A percentile compares a stretch with the other conserved stretches of the same genome.
Conservation (phyloP, 2,329 filamentous ascomycete species). For the Atkinsonella texensis region DNA sequence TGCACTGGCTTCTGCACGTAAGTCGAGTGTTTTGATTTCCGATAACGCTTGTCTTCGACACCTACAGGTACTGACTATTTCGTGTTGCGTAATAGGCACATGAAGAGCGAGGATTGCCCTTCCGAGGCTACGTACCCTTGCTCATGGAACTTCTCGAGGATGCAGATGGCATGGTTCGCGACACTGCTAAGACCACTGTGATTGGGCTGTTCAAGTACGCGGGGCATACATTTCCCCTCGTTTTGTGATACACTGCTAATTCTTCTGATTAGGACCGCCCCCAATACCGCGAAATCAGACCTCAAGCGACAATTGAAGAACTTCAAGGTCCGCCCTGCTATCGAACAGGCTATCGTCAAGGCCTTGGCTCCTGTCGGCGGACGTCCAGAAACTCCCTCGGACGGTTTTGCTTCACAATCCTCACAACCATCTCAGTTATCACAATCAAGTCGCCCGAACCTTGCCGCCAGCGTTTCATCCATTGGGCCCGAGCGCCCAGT, state of each 20-base stretch:
- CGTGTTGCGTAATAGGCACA: conserved; percentile 49
- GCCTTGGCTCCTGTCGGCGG: conserved; percentile 48
- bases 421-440: conserved; percentile 1
- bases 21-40: not conserved
- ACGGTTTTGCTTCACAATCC: conserved; percentile 21
- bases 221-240: not conserved
- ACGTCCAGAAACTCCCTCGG: conserved; percentile 28
- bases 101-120: conserved; percentile 64
- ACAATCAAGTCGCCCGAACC: conserved; percentile 26
- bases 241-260: conserved; percentile 5
- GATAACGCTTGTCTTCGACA: not conserved
- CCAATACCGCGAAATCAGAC: conserved; percentile 75
- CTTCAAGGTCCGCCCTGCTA: conserved; percentile 76
- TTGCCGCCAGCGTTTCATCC: conserved; percentile 42
- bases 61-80: not conserved
- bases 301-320: conserved; percentile 75
- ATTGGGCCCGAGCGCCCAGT: conserved; percentile 37
- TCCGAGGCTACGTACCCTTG: conserved; percentile 69
- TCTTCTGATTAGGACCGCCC: conserved; percentile 46
- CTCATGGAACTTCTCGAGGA: conserved; percentile 85
- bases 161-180: conserved; percentile 76
- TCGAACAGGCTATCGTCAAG: conserved; percentile 68
- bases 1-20: conserved; percentile 77
- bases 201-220: conserved; percentile 71
- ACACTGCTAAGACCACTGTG: conserved; percentile 69